A percentile compares a stretch with the other conserved stretches of the same genome.
Conservation (phyloP, 106 monocot species). For the Acorus calamus region DNA sequence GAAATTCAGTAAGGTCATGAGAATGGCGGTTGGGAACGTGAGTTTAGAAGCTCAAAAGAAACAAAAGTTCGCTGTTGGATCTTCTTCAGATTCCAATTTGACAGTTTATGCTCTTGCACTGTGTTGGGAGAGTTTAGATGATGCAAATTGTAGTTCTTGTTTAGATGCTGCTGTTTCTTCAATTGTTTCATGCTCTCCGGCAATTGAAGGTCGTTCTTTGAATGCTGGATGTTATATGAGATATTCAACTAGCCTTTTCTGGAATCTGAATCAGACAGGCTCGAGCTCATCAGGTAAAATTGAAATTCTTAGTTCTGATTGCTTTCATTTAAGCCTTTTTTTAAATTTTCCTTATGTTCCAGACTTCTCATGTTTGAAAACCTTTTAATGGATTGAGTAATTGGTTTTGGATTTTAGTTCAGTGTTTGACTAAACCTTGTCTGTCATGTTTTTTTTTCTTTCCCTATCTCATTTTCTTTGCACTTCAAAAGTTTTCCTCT, state of each 20-base stretch:
- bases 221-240: constrained; percentile 50
- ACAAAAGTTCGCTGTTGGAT: constrained; percentile 36
- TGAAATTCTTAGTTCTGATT: neutral
- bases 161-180: constrained; percentile 29
- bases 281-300: constrained; percentile 28
- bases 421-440: too few relatives aligned
- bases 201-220: constrained; percentile 35
- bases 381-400: too few relatives aligned
- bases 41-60: constrained; percentile 16
- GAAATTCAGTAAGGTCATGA: constrained; percentile 21
- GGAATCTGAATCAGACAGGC: constrained; percentile 26
- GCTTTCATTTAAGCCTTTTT: too few relatives aligned
- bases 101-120: constrained; percentile 40
- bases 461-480: too few relatives aligned
- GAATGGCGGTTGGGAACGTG: constrained; percentile 26
- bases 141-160: constrained; percentile 25
- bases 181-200: constrained; percentile 30
- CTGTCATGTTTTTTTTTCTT: too few relatives aligned
- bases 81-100: constrained; percentile 8
- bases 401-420: too few relatives aligned
- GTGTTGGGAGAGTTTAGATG: constrained; percentile 49
- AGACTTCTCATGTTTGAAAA: too few relatives aligned
- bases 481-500: too few relatives aligned
- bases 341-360: too few relatives aligned
- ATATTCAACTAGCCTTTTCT: constrained; percentile 42